phyloP scores from a whole-genome alignment of 148 eudicot genomes.

The Vaccinium myrtillus region DNA sequence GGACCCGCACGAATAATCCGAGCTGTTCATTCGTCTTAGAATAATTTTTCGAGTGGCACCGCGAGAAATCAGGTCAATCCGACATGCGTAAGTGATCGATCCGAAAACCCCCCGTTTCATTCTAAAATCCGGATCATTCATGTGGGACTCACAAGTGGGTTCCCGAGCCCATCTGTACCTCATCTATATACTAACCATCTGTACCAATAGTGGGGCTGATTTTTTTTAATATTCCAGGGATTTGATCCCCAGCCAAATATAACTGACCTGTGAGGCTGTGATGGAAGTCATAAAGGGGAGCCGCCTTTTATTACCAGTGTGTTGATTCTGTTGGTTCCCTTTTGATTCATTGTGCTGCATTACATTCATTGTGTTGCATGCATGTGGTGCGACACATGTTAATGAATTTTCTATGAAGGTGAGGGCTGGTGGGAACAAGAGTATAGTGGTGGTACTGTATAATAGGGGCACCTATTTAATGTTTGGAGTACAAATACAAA shows the following conservation, averaged over 20 bases:
- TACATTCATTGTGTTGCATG: not conserved
- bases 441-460: not conserved
- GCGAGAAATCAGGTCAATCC: too few species aligned
- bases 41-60: too few species aligned
- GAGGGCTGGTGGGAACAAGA: not conserved
- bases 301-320: conserved; percentile 33
- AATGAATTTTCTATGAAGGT: not conserved
- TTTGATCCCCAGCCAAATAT: not conserved
- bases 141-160: too few species aligned
- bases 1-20: too few species aligned
- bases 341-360: not conserved
- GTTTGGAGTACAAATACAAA: not conserved
- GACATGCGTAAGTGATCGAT: too few species aligned
- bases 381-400: not conserved
- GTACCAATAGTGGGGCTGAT: too few species aligned
- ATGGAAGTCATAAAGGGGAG: not conserved
- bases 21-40: too few species aligned
- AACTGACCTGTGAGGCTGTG: not conserved
- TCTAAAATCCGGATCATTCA: too few species aligned
- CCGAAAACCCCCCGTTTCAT: too few species aligned
- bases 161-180: too few species aligned
- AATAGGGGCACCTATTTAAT: not conserved
- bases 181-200: too few species aligned
- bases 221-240: not conserved
- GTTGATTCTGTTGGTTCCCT: not conserved